Percentiles rank a stretch among this genome's conserved stretches.
phyloP scores from a whole-genome alignment of 1,139 yeast genomes.

The Blastobotrys capitulatus region DNA sequence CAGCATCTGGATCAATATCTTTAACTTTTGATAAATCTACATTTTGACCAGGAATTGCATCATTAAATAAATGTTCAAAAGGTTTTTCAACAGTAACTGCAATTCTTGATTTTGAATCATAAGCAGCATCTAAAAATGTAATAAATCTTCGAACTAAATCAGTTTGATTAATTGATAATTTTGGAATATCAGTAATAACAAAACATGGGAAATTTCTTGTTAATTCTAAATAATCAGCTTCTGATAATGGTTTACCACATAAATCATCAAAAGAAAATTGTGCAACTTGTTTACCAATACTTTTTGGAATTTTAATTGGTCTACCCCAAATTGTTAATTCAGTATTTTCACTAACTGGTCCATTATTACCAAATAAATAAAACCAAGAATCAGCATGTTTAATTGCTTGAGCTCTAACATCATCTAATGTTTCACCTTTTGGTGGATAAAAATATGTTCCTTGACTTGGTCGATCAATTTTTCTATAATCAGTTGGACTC shows the following conservation, averaged over 20 bases:
- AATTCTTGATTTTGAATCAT: constrained; percentile 79
- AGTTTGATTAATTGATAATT: constrained; percentile 66
- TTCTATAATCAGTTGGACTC: constrained; percentile 92
- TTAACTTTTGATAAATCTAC: constrained; percentile 31
- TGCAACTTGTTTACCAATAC: constrained; percentile 77
- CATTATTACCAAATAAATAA: constrained; percentile 60
- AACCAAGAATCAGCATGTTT: constrained; percentile 78
- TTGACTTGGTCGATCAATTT: constrained; percentile 75
- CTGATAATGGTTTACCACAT: constrained; percentile 86
- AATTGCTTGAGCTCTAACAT: constrained; percentile 47
- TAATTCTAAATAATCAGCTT: constrained; percentile 86
- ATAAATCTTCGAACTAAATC: constrained; percentile 87
- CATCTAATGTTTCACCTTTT: constrained; percentile 39
- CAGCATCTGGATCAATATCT: constrained; percentile 69
- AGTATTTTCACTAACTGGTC: constrained; percentile 35
- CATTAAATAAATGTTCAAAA: constrained; percentile 79
- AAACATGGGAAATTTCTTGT: constrained; percentile 75
- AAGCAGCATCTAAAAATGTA: constrained; percentile 90
- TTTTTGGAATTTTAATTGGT: constrained; percentile 62
- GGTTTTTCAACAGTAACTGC: constrained; percentile 88
- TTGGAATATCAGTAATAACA: constrained; percentile 87
- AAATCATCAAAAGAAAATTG: constrained; percentile 80
- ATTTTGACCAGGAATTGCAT: constrained; percentile 40
- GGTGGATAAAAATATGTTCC: constrained; percentile 71
- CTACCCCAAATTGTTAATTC: constrained; percentile 82